phyloP scores from a whole-genome alignment of 352 stramenopile genomes.

The Phytophthora agathidicida region DNA sequence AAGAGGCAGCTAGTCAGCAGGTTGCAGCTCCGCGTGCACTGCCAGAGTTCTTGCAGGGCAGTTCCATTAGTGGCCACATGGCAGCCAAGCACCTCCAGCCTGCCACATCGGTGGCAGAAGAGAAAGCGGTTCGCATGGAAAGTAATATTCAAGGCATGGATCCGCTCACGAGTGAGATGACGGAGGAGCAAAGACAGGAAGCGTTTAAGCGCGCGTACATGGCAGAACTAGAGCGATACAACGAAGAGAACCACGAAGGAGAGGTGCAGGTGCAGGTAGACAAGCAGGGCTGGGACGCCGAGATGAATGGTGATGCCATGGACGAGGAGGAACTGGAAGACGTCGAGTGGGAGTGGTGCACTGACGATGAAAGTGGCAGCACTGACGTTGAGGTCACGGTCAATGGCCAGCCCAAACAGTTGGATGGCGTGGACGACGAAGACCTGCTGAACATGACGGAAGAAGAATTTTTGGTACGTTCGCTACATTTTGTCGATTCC shows the following conservation, averaged over 20 bases:
- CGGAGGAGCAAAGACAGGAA: slow-evolving; percentile 81
- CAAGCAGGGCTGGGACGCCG: slow-evolving; percentile 83
- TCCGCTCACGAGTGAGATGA: slow-evolving; percentile 71
- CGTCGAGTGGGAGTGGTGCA: slow-evolving; percentile 87
- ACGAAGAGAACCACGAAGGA: slow-evolving; percentile 79
- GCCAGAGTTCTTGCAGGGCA: slow-evolving; percentile 83
- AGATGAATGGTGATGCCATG: slow-evolving; percentile 77
- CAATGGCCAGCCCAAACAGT: slow-evolving; percentile 63
- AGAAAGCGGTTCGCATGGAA: slow-evolving; percentile 41
- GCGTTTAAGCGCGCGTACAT: slow-evolving; percentile 86
- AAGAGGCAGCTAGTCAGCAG: slow-evolving; percentile 57
- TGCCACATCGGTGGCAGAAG: slow-evolving; percentile 32
- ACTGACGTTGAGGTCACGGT: slow-evolving; percentile 69
- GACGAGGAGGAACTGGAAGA: slow-evolving; percentile 84
- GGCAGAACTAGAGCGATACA: slow-evolving; percentile 85
- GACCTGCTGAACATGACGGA: slow-evolving; percentile 86
- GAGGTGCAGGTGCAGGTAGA: slow-evolving; percentile 85
- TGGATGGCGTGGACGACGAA: slow-evolving; percentile 77
- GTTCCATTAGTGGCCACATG: slow-evolving; percentile 88
- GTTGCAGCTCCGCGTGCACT: slow-evolving; percentile 67
- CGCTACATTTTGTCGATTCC: background rate
- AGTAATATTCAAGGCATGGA: slow-evolving; percentile 57
- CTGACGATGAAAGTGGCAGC: slow-evolving; percentile 54
- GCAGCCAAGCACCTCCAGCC: slow-evolving; percentile 79
- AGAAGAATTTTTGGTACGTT: slow-evolving; percentile 83